These are phyloP conservation scores for Penicillium sp. DNA, from an alignment of 2,329 filamentous ascomycete genomes.

Conservation along the genomic window DNA sequence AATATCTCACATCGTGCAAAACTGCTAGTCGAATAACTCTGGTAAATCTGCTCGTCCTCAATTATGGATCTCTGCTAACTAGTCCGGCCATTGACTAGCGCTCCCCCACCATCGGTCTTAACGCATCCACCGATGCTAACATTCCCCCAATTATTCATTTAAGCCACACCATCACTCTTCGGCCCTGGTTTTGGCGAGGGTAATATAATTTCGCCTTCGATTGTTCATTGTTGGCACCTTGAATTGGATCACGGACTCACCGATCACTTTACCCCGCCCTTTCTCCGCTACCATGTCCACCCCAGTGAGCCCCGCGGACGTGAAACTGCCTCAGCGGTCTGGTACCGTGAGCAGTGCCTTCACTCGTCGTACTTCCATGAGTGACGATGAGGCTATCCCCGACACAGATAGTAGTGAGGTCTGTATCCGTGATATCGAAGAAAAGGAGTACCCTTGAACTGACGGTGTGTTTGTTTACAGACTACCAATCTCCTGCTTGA, in stretches of 20 bases:
- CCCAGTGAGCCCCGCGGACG: slow-evolving; percentile 28
- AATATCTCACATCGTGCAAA: background rate
- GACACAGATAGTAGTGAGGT: slow-evolving; percentile 44
- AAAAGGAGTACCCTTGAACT: background rate
- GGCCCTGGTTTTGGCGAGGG: background rate
- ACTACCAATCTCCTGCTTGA: slow-evolving; percentile 79
- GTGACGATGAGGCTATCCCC: slow-evolving; percentile 43
- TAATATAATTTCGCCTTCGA: background rate
- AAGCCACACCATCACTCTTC: background rate
- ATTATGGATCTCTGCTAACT: slow-evolving; percentile 1
- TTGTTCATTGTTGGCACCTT: too few relatives aligned
- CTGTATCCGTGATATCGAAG: slow-evolving; percentile 13
- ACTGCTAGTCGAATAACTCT: background rate
- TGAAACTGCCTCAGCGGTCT: slow-evolving; percentile 36
- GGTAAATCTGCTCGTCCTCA: background rate
- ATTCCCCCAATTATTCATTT: background rate
- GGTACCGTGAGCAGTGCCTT: slow-evolving; percentile 31
- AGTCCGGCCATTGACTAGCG: slow-evolving; percentile 9
- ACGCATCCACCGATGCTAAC: background rate
- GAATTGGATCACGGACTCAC: background rate
- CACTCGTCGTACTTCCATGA: slow-evolving; percentile 36
- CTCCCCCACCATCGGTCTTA: background rate
- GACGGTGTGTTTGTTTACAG: slow-evolving; percentile 39
- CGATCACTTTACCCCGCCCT: background rate
- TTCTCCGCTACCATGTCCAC: slow-evolving; percentile 25